These are phyloP conservation scores for Ogataea wickerhamii DNA, from an alignment of 805 yeast species.

Conservation along the genomic window DNA sequence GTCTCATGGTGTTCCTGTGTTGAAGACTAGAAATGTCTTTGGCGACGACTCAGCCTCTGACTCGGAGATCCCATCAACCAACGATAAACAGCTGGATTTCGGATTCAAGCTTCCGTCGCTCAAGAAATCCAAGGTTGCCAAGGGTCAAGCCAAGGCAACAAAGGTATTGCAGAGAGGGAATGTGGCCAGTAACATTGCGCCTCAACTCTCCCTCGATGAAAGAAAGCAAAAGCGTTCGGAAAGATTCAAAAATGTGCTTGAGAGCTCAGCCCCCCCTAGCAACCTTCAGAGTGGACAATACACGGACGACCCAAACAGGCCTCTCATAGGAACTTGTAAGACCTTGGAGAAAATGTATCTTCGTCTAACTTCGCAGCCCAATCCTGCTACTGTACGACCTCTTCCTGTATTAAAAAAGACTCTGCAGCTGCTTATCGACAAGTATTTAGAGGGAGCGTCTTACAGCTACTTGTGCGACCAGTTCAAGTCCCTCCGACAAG, in stretches of 20 bases:
- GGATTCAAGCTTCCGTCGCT: slow-evolving; percentile 12
- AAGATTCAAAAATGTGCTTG: slow-evolving; percentile 42
- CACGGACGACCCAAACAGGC: slow-evolving; percentile 12
- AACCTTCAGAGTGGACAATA: slow-evolving; percentile 2
- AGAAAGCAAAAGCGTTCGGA: slow-evolving; percentile 43
- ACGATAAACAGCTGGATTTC: slow-evolving; percentile 2
- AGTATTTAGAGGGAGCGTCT: slow-evolving; percentile 46
- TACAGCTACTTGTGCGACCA: slow-evolving; percentile 86
- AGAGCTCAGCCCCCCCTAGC: slow-evolving; percentile 14
- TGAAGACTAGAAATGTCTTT: slow-evolving; percentile 12
- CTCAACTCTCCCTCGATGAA: slow-evolving; percentile 13
- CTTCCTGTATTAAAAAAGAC: slow-evolving; percentile 55
- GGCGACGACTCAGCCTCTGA: slow-evolving; percentile 11
- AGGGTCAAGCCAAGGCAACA: not conserved
- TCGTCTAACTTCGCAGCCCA: slow-evolving; percentile 87
- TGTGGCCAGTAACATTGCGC: slow-evolving; percentile 20
- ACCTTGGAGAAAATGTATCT: slow-evolving; percentile 73
- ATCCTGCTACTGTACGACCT: slow-evolving; percentile 82
- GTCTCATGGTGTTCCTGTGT: not conserved
- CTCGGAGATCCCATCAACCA: slow-evolving; percentile 3
- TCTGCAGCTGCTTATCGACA: slow-evolving; percentile 47
- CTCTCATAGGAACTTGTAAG: slow-evolving; percentile 59
- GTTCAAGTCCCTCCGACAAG: slow-evolving; percentile 89
- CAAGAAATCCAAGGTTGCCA: slow-evolving; percentile 13
- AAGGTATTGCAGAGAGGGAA: slow-evolving; percentile 5